Base-by-base conservation (phyloP, 2,329 filamentous ascomycete species). In the Geoglossum cookeanum region DNA sequence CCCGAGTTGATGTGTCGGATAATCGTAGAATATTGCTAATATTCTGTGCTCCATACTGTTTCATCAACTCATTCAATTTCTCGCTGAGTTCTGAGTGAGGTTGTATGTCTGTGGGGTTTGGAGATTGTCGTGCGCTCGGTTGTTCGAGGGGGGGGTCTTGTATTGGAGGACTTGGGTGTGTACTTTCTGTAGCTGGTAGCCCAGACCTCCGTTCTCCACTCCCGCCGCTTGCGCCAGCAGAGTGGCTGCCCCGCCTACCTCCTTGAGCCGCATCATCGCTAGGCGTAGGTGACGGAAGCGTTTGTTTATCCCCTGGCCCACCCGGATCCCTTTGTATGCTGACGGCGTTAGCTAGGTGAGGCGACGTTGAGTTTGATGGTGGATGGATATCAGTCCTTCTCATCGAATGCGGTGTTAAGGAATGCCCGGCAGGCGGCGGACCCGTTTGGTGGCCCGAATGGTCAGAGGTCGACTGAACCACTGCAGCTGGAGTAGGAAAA, bases 271-370 rank as follows among this genome's bases (percentile, higher is more conserved):
- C 49, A 64, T 82, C 79, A 61, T 84, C 78, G 64, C 79, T 84
- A 9, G 78, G 75, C 11, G 80, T 75, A 35, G 82, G 80, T 13
- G 83, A 83, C 5, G 80, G 78, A 55, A 84, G 72, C 22, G 77
- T 62, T 58, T 65, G 61, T 22, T 53, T 32, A 17, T 22, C 17
- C 30, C 32, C 49, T n/a, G 9, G 15, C 4, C 48, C 55, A 37
- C 9, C 45, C 29, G 32, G 51, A 11, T 52, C 57, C 57, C 35
- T 58, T 17, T 27, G 22, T 54, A 58, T 56, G 29, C 52, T 56
- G 29, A 44, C 27, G 59, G 35, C 54, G 58, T 68, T 69, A 27
- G 67, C 60, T 11, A 69, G 64, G 54, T 65, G 63, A 1, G 67
- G 68, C 15, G 67, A 69, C 9, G 64, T 64, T n/a, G 68, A 67